Base-by-base conservation (phyloP, 345 rosid species). In the Euclidium syriacum region DNA sequence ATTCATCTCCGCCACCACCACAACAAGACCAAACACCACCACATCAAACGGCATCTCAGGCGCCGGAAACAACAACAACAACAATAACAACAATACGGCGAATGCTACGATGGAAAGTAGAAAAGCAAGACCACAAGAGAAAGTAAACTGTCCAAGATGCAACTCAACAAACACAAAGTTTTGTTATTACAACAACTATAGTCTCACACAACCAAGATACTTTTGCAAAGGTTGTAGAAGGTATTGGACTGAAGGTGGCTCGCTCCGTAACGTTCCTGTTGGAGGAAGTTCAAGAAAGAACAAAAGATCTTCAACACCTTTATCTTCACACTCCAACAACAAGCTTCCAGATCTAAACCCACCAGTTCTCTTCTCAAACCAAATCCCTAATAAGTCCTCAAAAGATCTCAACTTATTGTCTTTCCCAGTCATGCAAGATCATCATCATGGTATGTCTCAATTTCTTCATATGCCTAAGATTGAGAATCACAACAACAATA, bases 201-300 rank as follows among this genome's bases (percentile, higher is more conserved):
- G 86, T 78, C 87, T 76, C 53, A 78, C 95, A 25, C 98, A 91
- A 76, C 98, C 98, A 26, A 77, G 96, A 63, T 82, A 91, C 78
- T 81, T 84, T 46, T 91, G 98, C 80, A 88, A 82, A 81, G 11
- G 82, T 59, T 88, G 98, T 74, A 77, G 84, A 77, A 80, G 98
- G 71, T 91, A 91, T 75, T 91, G 98, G 98, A 91, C 96, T 3
- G 78, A 82, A 82, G 97, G 97, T 52, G 97, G 97, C 14, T 84
- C 86, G 58, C 85, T 90, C 34, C 77, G 95, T 2, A 90, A 87
- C 58, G 95, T 90, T 20, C 98, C 96, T 3, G 81, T 82, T 0
- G 96, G 98, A 18, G 96, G 96, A 14, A 89, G 91, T 65, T 71
- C 75, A 30, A 87, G 95, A 26, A 91, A 91, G 75, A 88, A 81